A percentile compares a stretch with the other conserved stretches of the same genome.
phyloP scores from a whole-genome alignment of 805 yeast species.

The Hanseniaspora vineae region DNA sequence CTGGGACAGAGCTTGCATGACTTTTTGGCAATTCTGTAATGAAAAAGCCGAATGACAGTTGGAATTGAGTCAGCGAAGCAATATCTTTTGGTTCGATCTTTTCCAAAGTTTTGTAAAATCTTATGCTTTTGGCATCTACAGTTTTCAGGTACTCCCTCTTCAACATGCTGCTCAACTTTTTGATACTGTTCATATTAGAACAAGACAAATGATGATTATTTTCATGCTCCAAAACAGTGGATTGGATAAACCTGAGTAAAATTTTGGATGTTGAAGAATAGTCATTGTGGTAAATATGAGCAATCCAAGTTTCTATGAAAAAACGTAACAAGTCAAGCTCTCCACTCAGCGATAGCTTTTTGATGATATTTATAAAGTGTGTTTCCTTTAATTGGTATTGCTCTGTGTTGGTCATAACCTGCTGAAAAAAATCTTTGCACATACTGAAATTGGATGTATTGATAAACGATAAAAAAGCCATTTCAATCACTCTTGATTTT shows the following conservation, averaged over 20 bases:
- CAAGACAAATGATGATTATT: not conserved
- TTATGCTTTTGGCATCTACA: not conserved
- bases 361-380: conserved; percentile 12
- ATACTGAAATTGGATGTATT: conserved; percentile 16
- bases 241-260: conserved; percentile 7
- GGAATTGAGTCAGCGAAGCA: not conserved
- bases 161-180: not conserved
- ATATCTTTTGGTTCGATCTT: not conserved
- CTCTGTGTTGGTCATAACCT: conserved; percentile 18
- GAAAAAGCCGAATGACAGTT: too few species aligned
- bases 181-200: not conserved
- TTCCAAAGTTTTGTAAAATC: not conserved
- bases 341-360: conserved; percentile 8
- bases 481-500: conserved; percentile 10
- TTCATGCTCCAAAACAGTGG: conserved; percentile 14
- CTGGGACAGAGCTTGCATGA: not conserved
- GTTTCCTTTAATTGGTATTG: conserved; percentile 14
- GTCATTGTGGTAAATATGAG: conserved; percentile 5
- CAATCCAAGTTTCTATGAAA: conserved; percentile 16
- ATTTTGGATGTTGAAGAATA: not conserved
- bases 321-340: conserved; percentile 13
- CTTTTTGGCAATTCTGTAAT: not conserved
- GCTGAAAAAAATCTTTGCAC: conserved; percentile 21
- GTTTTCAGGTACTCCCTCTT: not conserved
- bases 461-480: conserved; percentile 19